Conservation (phyloP, 2,329 filamentous ascomycete species). For the Colletotrichum viniferum region DNA sequence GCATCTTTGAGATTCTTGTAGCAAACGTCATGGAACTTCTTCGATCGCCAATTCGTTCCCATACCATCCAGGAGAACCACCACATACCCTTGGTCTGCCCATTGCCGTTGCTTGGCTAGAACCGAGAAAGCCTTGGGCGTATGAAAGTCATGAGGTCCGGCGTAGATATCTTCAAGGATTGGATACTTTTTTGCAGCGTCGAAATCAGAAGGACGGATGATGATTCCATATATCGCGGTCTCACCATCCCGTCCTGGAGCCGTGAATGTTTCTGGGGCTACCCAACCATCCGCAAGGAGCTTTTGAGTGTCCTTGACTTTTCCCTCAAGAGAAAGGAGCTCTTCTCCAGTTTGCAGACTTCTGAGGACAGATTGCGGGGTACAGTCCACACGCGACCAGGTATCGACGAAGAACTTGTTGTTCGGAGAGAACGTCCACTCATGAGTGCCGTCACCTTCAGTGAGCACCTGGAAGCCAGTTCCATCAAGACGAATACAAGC, state of each 20-base stretch:
- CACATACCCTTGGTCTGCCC: conserved; percentile 33
- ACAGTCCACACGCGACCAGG: neutral
- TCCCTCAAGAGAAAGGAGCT: neutral
- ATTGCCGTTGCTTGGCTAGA: conserved; percentile 19
- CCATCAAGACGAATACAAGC: conserved; percentile 29
- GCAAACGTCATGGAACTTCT: conserved; percentile 32
- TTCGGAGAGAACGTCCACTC: conserved; percentile 26
- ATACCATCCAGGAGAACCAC: conserved; percentile 34
- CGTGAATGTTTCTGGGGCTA: neutral
- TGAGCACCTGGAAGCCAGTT: conserved; percentile 27
- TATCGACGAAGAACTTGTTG: neutral
- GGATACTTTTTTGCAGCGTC: conserved; percentile 29
- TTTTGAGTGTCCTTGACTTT: neutral
- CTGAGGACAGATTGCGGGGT: neutral
- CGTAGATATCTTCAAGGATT: conserved; percentile 32
- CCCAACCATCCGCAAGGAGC: neutral
- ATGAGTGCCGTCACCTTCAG: conserved; percentile 31
- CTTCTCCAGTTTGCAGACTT: neutral
- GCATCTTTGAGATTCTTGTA: conserved; percentile 33
- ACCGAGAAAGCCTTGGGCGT: conserved; percentile 28
- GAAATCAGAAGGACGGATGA: conserved; percentile 23
- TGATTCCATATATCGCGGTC: neutral
- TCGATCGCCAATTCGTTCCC: conserved; percentile 34
- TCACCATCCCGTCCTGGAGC: neutral
- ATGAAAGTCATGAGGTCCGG: conserved; percentile 28